A percentile compares a stretch with the other conserved stretches of the same genome.
phyloP scores from a whole-genome alignment of 164 flowering plant genomes.

The Cinnamomum micranthum region DNA sequence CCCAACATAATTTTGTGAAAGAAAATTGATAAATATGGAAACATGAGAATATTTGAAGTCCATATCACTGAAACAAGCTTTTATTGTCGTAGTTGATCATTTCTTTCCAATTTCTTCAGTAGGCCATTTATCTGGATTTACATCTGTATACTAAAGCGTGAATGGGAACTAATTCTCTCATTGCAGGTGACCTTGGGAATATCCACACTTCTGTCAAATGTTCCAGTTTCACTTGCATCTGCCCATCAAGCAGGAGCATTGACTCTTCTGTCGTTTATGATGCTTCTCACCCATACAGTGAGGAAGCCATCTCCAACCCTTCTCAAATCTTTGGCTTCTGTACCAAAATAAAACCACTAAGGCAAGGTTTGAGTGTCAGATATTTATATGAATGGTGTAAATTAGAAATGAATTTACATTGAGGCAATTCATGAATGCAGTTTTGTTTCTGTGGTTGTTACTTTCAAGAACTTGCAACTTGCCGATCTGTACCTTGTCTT shows the following conservation, averaged over 20 bases:
- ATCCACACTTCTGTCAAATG: conserved; percentile 85
- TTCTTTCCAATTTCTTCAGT: no score
- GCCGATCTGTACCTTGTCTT: no score
- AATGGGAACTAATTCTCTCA: not conserved
- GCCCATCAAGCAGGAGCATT: conserved; percentile 98
- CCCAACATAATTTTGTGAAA: no score
- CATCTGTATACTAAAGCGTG: no score
- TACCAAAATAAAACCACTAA: not conserved
- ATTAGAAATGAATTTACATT: not conserved
- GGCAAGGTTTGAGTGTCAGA: not conserved
- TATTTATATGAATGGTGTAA: not conserved
- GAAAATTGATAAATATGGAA: no score
- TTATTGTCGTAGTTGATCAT: no score
- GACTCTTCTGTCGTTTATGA: conserved; percentile 66
- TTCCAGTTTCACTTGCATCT: conserved; percentile 75
- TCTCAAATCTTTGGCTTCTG: conserved; percentile 13
- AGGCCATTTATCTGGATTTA: no score
- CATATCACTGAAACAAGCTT: no score
- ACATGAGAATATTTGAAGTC: no score
- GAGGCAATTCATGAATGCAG: not conserved
- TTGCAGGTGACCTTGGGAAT: conserved; percentile 86
- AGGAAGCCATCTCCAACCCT: conserved; percentile 40
- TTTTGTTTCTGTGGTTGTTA: not conserved
- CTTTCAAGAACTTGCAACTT: no score
- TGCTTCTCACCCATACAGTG: conserved; percentile 69